These are phyloP conservation scores for Echium plantagineum DNA, from an alignment of 257 asterid genomes.

Conservation along the genomic window DNA sequence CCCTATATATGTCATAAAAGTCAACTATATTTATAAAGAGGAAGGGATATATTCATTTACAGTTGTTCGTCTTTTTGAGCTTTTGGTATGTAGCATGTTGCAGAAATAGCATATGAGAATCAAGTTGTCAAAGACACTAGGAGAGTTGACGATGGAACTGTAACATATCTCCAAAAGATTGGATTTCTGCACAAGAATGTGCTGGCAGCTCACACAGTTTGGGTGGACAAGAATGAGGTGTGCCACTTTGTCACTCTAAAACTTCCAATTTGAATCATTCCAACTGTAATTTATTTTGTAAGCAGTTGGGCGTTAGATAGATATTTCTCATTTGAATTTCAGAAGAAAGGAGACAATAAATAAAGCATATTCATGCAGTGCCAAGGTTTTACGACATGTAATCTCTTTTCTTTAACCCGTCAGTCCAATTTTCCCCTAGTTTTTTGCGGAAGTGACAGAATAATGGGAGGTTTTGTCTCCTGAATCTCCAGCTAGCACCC, in stretches of 20 bases:
- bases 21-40: neutral
- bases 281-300: neutral
- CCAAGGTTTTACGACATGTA: neutral
- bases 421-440: neutral
- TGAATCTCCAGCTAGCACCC: no score
- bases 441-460: no score
- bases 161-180: slow-evolving; percentile 53
- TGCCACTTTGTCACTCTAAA: neutral
- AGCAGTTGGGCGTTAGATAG: no score
- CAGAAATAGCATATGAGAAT: slow-evolving; percentile 77
- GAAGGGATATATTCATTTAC: neutral
- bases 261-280: neutral
- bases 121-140: slow-evolving; percentile 42
- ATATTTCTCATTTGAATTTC: neutral
- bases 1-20: neutral
- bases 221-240: slow-evolving; percentile 66
- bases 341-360: no score
- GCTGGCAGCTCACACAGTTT: slow-evolving; percentile 77
- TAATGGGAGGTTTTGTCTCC: neutral
- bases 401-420: neutral
- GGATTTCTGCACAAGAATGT: slow-evolving; percentile 45
- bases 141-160: slow-evolving; percentile 65
- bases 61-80: neutral
- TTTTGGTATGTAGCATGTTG: slow-evolving; percentile 44
- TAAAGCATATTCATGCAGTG: neutral